Evolutionary conservation across 202 grass and related monocot genomes (phyloP).

Genomic region (Saccharum hybrid): DNA sequence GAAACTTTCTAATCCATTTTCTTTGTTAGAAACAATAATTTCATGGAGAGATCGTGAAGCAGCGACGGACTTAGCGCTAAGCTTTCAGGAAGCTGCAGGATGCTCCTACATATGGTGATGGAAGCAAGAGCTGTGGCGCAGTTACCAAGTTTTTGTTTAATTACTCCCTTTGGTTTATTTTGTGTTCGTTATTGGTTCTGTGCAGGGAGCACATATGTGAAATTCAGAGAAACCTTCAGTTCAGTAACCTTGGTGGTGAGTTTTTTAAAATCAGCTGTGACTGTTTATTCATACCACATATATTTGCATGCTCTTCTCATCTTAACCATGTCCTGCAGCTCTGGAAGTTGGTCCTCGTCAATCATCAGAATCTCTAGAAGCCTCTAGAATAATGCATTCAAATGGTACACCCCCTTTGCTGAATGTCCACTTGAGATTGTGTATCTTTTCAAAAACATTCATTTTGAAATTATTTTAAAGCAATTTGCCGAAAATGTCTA

Average conservation of each 20-base stretch:
- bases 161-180: slow-evolving; percentile 24
- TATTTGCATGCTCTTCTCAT: slow-evolving; percentile 19
- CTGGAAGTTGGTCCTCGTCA: slow-evolving; percentile 84
- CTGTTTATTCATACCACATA: slow-evolving; percentile 25
- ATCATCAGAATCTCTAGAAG: slow-evolving; percentile 69
- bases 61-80: slow-evolving; percentile 86
- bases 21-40: slow-evolving; percentile 87
- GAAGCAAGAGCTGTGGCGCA: slow-evolving; percentile 23
- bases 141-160: slow-evolving; percentile 25
- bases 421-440: not conserved
- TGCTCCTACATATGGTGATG: slow-evolving; percentile 96
- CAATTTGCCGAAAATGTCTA: slow-evolving; percentile 6
- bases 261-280: slow-evolving; percentile 43
- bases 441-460: slow-evolving; percentile 14
- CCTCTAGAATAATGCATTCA: slow-evolving; percentile 76
- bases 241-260: slow-evolving; percentile 91
- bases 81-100: slow-evolving; percentile 94
- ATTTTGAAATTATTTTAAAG: not conserved
- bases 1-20: slow-evolving; percentile 36
- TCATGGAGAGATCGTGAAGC: slow-evolving; percentile 90
- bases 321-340: slow-evolving; percentile 60
- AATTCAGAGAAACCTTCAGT: slow-evolving; percentile 95
- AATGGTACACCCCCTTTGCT: slow-evolving; percentile 63
- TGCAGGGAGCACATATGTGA: slow-evolving; percentile 88
- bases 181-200: slow-evolving; percentile 30